Conservation (phyloP, 1,284 basidiomycete species). For the Malassezia restricta region DNA sequence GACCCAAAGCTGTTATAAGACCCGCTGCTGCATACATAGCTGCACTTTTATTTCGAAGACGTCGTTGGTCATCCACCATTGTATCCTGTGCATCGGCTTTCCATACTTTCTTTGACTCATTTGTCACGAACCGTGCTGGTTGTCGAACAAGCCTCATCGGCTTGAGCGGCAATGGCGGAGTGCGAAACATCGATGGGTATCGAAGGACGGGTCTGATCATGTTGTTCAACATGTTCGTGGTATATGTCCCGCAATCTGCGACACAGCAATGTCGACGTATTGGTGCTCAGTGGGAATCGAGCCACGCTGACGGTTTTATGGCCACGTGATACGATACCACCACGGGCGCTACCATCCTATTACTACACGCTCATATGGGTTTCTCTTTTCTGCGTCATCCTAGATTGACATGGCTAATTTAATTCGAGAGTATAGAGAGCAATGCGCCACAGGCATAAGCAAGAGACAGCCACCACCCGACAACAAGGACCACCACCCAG, state of each 20-base stretch:
- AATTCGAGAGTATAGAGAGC: slow-evolving; percentile 10
- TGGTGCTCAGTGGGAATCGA: too few relatives aligned
- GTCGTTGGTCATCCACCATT: neutral
- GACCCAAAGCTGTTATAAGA: slow-evolving; percentile 64
- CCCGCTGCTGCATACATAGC: slow-evolving; percentile 10
- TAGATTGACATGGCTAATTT: slow-evolving; percentile 10
- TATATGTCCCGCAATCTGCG: too few relatives aligned
- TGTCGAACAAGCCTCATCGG: neutral
- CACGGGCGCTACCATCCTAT: neutral
- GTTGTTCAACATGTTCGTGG: neutral
- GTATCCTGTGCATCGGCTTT: neutral
- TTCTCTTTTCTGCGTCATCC: slow-evolving; percentile 5
- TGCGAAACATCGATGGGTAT: neutral
- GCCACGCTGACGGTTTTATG: too few relatives aligned
- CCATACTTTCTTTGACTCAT: too few relatives aligned
- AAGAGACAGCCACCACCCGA: slow-evolving; percentile 1
- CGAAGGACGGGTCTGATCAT: neutral
- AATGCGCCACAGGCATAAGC: slow-evolving; percentile 9
- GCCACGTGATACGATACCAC: too few relatives aligned
- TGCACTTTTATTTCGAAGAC: slow-evolving; percentile 7
- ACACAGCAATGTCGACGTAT: too few relatives aligned
- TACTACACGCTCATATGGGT: neutral
- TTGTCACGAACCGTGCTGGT: neutral
- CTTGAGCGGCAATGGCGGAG: neutral
- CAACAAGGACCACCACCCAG: too few relatives aligned